These are phyloP conservation scores for Aspergillus viridinutans DNA, from an alignment of 2,329 filamentous ascomycete genomes.

Conservation along the genomic window DNA sequence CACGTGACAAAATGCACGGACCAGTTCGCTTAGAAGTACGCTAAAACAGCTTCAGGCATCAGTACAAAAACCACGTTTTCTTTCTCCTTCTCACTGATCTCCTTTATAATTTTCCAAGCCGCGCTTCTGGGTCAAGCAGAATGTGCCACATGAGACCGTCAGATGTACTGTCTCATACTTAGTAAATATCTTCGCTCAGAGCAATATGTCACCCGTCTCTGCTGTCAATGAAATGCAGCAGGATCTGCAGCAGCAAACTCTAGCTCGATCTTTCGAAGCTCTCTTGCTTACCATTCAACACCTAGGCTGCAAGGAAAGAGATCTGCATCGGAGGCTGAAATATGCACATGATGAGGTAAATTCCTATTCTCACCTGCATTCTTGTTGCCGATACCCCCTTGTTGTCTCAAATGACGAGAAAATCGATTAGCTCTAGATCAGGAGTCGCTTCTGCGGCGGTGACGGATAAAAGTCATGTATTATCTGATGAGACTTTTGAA, in stretches of 20 bases:
- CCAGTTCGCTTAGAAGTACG: slow-evolving; percentile 34
- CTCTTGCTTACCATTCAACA: slow-evolving; percentile 39
- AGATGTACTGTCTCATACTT: slow-evolving; percentile 16
- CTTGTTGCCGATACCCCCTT: slow-evolving; percentile 1
- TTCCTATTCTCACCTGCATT: slow-evolving; percentile 3
- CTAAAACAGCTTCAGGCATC: slow-evolving; percentile 12
- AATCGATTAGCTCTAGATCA: slow-evolving; percentile 78
- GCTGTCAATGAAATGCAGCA: slow-evolving; percentile 27
- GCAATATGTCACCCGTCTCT: slow-evolving; percentile 31
- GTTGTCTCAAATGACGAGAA: slow-evolving; percentile 47
- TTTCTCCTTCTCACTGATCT: slow-evolving; percentile 14
- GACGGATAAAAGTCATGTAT: slow-evolving; percentile 60
- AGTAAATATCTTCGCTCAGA: slow-evolving; percentile 20
- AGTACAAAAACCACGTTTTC: slow-evolving; percentile 11
- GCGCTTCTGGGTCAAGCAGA: slow-evolving; percentile 25
- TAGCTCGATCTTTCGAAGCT: slow-evolving; percentile 40
- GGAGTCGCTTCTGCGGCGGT: slow-evolving; percentile 59
- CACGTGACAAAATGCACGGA: slow-evolving; percentile 28
- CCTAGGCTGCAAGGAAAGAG: slow-evolving; percentile 37
- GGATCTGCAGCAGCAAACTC: slow-evolving; percentile 32
- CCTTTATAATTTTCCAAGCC: slow-evolving; percentile 15
- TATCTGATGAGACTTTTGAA: slow-evolving; percentile 45
- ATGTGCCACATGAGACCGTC: slow-evolving; percentile 15
- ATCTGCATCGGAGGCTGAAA: slow-evolving; percentile 34
- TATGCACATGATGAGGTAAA: slow-evolving; percentile 41